A percentile compares a stretch with the other conserved stretches of the same genome.
Conservation (phyloP, 169 alveolate genomes). For the Hepatocystis sp. region DNA sequence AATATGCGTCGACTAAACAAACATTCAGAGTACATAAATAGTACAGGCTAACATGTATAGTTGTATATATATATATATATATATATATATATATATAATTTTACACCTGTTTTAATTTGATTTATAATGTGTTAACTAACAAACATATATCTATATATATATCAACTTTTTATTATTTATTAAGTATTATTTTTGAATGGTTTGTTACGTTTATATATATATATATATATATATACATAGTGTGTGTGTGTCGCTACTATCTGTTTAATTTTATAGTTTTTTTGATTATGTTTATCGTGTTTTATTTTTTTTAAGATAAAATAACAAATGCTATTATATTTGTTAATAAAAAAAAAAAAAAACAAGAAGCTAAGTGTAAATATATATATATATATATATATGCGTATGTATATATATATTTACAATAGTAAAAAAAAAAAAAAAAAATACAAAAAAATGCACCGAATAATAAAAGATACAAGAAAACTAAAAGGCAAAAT, state of each 20-base stretch:
- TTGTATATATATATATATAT: no score
- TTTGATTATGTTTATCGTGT: neutral
- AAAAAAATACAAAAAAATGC: no score
- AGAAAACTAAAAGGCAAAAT: no score
- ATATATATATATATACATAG: neutral
- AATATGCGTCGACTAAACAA: neutral
- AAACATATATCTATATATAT: neutral
- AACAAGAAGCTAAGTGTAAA: neutral
- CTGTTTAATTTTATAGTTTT: neutral
- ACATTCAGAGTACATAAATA: neutral
- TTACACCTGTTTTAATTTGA: slow-evolving; percentile 5
- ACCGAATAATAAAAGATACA: no score
- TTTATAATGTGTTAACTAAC: neutral
- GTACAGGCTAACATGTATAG: no score
- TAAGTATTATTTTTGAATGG: no score
- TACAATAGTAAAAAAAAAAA: no score
- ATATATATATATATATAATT: no score
- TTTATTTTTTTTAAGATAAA: slow-evolving; percentile 4
- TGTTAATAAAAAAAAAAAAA: neutral
- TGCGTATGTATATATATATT: neutral
- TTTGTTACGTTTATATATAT: neutral
- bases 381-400: neutral
- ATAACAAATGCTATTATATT: neutral
- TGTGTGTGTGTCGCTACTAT: no score
- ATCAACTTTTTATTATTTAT: neutral